These are phyloP conservation scores for Chlamydomonas eustigma DNA, from an alignment of 139 green algal genomes.

Conservation along the genomic window DNA sequence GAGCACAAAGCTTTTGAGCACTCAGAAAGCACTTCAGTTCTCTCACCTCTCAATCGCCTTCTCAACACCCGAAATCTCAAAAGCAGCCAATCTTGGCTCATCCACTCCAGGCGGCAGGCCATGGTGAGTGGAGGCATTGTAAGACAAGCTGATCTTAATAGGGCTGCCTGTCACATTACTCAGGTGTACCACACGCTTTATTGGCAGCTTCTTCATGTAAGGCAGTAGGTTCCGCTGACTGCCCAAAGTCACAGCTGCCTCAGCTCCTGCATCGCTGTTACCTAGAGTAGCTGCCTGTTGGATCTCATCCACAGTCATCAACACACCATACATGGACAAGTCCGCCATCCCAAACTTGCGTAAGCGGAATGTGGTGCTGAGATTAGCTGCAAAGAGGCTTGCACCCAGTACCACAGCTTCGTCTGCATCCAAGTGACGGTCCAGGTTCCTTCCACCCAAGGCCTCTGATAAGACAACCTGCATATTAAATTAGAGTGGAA, in stretches of 20 bases:
- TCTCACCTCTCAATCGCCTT: slow-evolving; percentile 21
- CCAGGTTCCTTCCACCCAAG: slow-evolving; percentile 63
- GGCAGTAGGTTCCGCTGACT: slow-evolving; percentile 45
- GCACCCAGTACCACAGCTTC: slow-evolving; percentile 92
- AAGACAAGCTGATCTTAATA: slow-evolving; percentile 56
- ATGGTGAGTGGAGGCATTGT: slow-evolving; percentile 46
- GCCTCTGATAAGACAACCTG: slow-evolving; percentile 64
- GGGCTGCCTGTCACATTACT: slow-evolving; percentile 50
- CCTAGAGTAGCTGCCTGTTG: slow-evolving; percentile 13
- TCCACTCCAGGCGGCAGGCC: slow-evolving; percentile 36
- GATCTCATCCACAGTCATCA: slow-evolving; percentile 39
- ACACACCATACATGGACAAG: slow-evolving; percentile 66
- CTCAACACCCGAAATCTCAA: slow-evolving; percentile 28
- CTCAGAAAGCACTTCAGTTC: too few relatives aligned
- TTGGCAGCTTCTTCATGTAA: slow-evolving; percentile 71
- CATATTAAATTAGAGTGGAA: too few relatives aligned
- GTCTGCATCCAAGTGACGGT: slow-evolving; percentile 93
- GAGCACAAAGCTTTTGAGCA: too few relatives aligned
- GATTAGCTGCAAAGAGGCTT: slow-evolving; percentile 91
- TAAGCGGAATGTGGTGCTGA: slow-evolving; percentile 93
- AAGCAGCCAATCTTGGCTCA: slow-evolving; percentile 25
- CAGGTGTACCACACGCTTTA: slow-evolving; percentile 47
- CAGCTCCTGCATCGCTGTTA: slow-evolving; percentile 6
- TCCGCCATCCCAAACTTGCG: slow-evolving; percentile 92
- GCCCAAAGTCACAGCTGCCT: background rate